Evolutionary conservation across 352 stramenopile species (phyloP), one percentile per base, ranked within the genome.

Genomic region (Ochromonadaceae sp.): DNA sequence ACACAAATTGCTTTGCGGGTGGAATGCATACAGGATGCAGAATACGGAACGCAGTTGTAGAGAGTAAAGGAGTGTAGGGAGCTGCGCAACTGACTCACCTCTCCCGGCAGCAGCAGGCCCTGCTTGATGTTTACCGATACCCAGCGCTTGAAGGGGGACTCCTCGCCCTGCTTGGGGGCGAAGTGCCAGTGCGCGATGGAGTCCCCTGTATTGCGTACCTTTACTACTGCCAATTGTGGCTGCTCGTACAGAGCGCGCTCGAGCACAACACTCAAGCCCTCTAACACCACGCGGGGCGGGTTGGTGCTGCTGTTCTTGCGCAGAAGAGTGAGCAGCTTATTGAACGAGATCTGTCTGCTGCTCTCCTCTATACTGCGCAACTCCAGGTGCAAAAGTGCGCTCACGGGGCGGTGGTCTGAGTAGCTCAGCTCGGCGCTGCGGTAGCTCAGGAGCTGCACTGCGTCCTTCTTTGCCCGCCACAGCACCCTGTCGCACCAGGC

Each of bases 341-440:
- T 76, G 34, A 90, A 88, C 9, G 96, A 85, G 20, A 83, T 77
- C 52, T 82, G 80, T 56, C 92, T 92, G 73, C 89, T 90, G 3
- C 69, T 72, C 31, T 85, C 72, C 17, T 96, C 84, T 58, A 96
- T 82, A 70, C 96, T 81, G 66, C 95, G 93, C 47, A 92, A 76
- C 22, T 92, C 83, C 0, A 93, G 69, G 20, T 89, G 75, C 49
- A 98, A 92, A 20, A 81, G 81, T 0, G 83, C 89, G 59, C 88
- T 84, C 0, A 99, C 92, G 15, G 93, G 91, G 72, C 98, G 98
- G 77, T 99, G 95, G 73, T 99, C 95, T 0, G 90, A 98, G 59
- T 95, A 67, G 67, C 91, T 83, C 15, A 97, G 73, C n/a, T 84
- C 81, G 59, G 81, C 84, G 25, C 88, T 79, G 35, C 75, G 66